Evolutionary conservation across 306 rosid genomes (phyloP), one percentile per base, ranked within the genome.

Genomic region (Begonia masoniana): DNA sequence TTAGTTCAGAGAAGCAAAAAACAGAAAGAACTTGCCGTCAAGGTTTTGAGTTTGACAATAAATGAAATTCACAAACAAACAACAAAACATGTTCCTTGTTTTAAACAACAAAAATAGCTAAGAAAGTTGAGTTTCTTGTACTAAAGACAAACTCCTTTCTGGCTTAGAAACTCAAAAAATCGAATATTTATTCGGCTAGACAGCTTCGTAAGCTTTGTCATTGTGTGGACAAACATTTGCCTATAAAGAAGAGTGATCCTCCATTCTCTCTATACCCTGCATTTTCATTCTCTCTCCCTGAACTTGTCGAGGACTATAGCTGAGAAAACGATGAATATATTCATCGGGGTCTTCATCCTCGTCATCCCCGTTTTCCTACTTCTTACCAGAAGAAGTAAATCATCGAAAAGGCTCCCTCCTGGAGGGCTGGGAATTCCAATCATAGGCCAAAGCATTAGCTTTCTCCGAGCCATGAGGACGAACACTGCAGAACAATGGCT

Each of bases 351-450:
- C 47, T 53, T 71, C 47, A 73, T 77, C 39, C 61, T 75, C 15
- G 53, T 82, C 56, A 66, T 71, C 48, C 72, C 83, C 59, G 15
- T 51, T 51, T 60, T 76, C 58, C 58, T 78, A 39, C 64, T 80
- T 17, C 60, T 86, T 1, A 36, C 23, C 13, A 77, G 58, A 52
- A 62, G 68, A 64, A 60, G 61, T 60, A 79, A 49, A 68, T 26
- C 72, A 59, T 59, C 71, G 26, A 57, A 63, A 59, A 71, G 69
- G 47, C 58, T 74, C 15, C 94, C 96, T 36, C 94, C 96, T 7
- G 96, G 88, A 46, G 80, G 82, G 10, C 78, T 87, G 0, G 96
- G 96, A 57, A 54, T 80, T 24, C 88, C 88, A 23, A 15, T 87
- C 3, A 67, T 86, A 26, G 94, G 94, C 24, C 83, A 86, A 62